phyloP scores from a whole-genome alignment of 2,329 filamentous ascomycete genomes.

The Nemania diffusa region DNA sequence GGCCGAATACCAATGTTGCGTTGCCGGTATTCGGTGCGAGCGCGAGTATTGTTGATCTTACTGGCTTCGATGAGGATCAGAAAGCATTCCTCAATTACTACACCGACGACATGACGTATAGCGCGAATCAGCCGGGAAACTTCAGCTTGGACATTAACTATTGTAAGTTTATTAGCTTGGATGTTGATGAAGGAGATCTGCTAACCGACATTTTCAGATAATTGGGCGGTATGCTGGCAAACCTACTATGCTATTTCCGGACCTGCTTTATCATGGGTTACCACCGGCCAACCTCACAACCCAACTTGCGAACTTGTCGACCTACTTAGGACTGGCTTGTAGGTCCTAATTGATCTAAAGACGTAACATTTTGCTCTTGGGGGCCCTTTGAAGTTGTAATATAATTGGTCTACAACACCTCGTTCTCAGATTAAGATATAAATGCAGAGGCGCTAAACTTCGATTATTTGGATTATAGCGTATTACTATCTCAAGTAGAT shows the following conservation, averaged over 20 bases:
- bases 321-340: slow-evolving; percentile 53
- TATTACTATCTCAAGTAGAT: too few species aligned
- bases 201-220: not conserved
- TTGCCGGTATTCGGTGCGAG: slow-evolving; percentile 10
- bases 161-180: not conserved
- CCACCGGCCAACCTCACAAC: slow-evolving; percentile 18
- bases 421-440: not conserved
- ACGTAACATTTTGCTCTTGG: not conserved
- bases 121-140: not conserved
- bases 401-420: not conserved
- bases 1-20: slow-evolving; percentile 24
- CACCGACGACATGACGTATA: not conserved
- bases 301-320: slow-evolving; percentile 39
- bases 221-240: slow-evolving; percentile 32
- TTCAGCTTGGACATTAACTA: slow-evolving; percentile 7
- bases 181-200: not conserved
- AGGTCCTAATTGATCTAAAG: not conserved
- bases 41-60: slow-evolving; percentile 2
- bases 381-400: too few species aligned
- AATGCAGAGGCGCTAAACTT: too few species aligned
- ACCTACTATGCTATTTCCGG: not conserved
- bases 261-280: slow-evolving; percentile 24
- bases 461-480: too few species aligned
- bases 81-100: slow-evolving; percentile 20
- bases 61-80: slow-evolving; percentile 10